These are phyloP conservation scores for Zygoascus biomembranicola DNA, from an alignment of 805 yeast genomes.

Conservation along the genomic window DNA sequence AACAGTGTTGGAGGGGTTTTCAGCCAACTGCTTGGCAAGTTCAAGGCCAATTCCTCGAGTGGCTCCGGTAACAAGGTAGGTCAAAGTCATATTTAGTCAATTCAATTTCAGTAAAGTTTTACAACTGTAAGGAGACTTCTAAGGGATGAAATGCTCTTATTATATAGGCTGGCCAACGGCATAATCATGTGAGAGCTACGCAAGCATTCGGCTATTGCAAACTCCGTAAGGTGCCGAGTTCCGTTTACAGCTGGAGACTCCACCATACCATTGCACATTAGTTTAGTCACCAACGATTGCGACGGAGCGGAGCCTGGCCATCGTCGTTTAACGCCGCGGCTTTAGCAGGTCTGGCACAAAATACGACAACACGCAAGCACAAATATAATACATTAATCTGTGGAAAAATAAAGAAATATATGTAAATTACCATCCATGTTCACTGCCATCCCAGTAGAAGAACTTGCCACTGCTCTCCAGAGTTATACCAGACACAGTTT, in stretches of 20 bases:
- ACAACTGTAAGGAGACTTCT: slow-evolving; percentile 22
- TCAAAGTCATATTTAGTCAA: not conserved
- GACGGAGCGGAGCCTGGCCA: too few species aligned
- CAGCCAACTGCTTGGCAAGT: slow-evolving; percentile 23
- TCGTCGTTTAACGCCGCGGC: too few species aligned
- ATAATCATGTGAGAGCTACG: slow-evolving; percentile 19
- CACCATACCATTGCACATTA: too few species aligned
- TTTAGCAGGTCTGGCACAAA: too few species aligned
- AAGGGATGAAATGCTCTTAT: slow-evolving; percentile 13
- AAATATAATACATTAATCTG: too few species aligned
- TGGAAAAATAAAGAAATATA: too few species aligned
- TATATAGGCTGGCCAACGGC: slow-evolving; percentile 9
- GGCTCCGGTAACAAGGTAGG: slow-evolving; percentile 29
- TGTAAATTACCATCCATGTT: not conserved
- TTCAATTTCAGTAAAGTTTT: slow-evolving; percentile 7
- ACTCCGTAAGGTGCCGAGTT: too few species aligned
- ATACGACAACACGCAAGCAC: too few species aligned
- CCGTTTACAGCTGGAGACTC: too few species aligned
- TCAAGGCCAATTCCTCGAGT: slow-evolving; percentile 31
- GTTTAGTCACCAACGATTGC: too few species aligned
- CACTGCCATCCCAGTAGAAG: slow-evolving; percentile 6
- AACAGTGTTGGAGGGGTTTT: slow-evolving; percentile 14
- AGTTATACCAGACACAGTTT: slow-evolving; percentile 18
- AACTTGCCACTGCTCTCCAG: slow-evolving; percentile 20
- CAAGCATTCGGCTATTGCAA: too few species aligned